A percentile compares a stretch with the other conserved stretches of the same genome.
These are phyloP conservation scores for Oenanthe javanica DNA, from an alignment of 140 eudicot species.

Conservation along the genomic window DNA sequence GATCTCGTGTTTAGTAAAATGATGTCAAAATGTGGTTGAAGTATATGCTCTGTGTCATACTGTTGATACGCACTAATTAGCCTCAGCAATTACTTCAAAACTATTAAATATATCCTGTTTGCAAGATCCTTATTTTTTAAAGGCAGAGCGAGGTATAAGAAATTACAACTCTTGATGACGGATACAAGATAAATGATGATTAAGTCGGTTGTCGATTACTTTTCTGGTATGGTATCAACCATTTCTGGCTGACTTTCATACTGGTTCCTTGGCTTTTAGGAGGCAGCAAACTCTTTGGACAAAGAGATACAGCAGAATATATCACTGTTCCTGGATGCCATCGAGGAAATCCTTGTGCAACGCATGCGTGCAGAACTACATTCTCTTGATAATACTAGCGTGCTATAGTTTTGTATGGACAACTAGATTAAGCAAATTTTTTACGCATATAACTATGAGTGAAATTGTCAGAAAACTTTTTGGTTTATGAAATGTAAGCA, in stretches of 20 bases:
- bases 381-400: conserved; percentile 9
- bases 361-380: conserved; percentile 41
- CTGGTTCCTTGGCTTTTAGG: conserved; percentile 28
- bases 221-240: not conserved
- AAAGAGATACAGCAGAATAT: conserved; percentile 38
- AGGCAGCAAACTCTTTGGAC: conserved; percentile 56
- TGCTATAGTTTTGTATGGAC: too few relatives aligned
- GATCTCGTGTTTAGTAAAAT: not conserved
- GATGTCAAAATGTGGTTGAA: not conserved
- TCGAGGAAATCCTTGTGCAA: conserved; percentile 63
- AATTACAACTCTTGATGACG: not conserved
- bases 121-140: not conserved
- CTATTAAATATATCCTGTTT: not conserved
- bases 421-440: too few relatives aligned
- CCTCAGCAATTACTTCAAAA: not conserved
- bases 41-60: not conserved
- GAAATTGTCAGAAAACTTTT: too few relatives aligned
- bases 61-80: not conserved
- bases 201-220: not conserved
- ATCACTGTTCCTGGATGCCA: conserved; percentile 48
- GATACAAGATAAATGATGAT: not conserved
- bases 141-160: not conserved
- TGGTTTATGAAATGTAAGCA: too few relatives aligned
- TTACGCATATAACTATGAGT: too few relatives aligned
- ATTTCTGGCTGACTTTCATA: not conserved